These are phyloP conservation scores for Scleroderma citrinum DNA, from an alignment of 768 basidiomycete genomes.

Conservation along the genomic window DNA sequence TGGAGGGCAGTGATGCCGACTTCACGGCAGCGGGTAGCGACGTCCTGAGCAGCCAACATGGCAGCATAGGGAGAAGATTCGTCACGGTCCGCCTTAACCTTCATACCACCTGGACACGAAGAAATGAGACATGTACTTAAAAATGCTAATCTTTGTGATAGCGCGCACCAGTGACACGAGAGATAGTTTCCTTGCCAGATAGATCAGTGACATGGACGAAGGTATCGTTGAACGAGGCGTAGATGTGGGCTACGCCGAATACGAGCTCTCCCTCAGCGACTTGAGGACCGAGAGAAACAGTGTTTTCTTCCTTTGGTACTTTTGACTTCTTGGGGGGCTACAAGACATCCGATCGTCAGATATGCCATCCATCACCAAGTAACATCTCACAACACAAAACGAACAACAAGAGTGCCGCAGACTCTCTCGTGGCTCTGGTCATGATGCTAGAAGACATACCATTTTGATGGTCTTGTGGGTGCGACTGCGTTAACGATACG, in stretches of 20 bases:
- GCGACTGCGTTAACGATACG: constrained; percentile 14
- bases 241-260: constrained; percentile 98
- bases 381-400: constrained; percentile 1
- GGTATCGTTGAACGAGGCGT: constrained; percentile 99
- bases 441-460: constrained; percentile 26
- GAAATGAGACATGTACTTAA: not conserved
- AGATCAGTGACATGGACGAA: constrained; percentile 99
- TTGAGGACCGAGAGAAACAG: constrained; percentile 91
- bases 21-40: constrained; percentile 93
- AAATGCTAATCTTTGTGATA: not conserved
- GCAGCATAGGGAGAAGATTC: constrained; percentile 97
- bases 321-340: constrained; percentile 84
- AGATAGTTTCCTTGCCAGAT: constrained; percentile 98
- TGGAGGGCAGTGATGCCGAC: constrained; percentile 98
- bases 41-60: constrained; percentile 98
- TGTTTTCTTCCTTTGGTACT: constrained; percentile 70
- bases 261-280: constrained; percentile 95
- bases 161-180: constrained; percentile 91
- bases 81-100: constrained; percentile 99
- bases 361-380: constrained; percentile 42
- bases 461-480: constrained; percentile 29
- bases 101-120: constrained; percentile 80
- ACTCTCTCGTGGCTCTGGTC: not conserved
- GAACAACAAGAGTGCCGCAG: not conserved
- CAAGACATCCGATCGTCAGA: constrained; percentile 45